These are phyloP conservation scores for Paramecium octaurelia DNA, from an alignment of 73 alveolate genomes.

Conservation along the genomic window DNA sequence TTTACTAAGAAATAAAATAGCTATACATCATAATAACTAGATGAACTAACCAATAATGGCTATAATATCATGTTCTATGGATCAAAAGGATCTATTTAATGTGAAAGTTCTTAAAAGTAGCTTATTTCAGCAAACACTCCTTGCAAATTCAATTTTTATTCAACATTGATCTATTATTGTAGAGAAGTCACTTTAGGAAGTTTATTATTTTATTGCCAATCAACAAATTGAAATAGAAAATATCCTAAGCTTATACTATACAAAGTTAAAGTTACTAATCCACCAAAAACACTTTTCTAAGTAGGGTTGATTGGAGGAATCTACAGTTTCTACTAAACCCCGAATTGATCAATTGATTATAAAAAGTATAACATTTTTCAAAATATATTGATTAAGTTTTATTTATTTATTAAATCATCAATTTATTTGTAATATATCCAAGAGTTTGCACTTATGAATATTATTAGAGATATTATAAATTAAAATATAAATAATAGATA, in stretches of 20 bases:
- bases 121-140: not conserved
- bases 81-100: not conserved
- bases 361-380: not conserved
- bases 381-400: not conserved
- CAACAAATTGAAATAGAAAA: not conserved
- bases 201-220: not conserved
- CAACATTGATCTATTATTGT: not conserved
- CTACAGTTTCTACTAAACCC: not conserved
- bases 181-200: not conserved
- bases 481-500: too few relatives aligned
- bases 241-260: not conserved
- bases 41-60: not conserved
- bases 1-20: not conserved
- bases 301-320: not conserved
- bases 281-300: not conserved
- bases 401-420: too few relatives aligned
- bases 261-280: not conserved
- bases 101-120: not conserved
- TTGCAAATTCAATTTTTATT: not conserved
- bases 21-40: not conserved
- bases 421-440: too few relatives aligned
- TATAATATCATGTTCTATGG: not conserved
- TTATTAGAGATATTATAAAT: too few relatives aligned
- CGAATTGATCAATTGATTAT: not conserved
- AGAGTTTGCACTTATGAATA: too few relatives aligned